Evolutionary conservation across 176 grass and related monocot species (phyloP), one percentile per base, ranked within the genome.

Genomic region (Tuctoria greenei): DNA sequence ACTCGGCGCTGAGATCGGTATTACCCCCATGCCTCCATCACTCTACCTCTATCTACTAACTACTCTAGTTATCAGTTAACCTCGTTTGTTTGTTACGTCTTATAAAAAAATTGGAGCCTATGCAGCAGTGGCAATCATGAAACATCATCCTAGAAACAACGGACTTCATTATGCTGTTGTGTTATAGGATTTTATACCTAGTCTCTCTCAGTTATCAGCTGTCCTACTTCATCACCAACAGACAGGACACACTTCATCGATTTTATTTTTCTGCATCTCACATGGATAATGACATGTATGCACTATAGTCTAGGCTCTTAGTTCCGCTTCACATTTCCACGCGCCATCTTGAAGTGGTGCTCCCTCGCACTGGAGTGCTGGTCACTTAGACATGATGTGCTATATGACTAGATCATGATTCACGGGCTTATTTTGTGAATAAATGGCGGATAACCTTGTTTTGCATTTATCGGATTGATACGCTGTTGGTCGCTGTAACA

Each of bases 1-100:
- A 61, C 85, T 96, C 12, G 93, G 93, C 0, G 85, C 80, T 0
- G 93, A 93, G 90, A 96, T 93, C 40, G 90, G 92, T 96, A 77
- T 21, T 21, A 64, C 28, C 8, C 10, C 2, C 7, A n/a, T 15
- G 10, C 64, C 8, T 8, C 5, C 5, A 18, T 69, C 68, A 37
- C 10, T 63, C 1, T 66, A 20, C 0, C 4, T 28, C 11, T 28
- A 20, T n/a, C n/a, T n/a, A n/a, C n/a, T n/a, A n/a, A n/a, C 8
- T 64, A 37, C 61, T 23, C 0, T 57, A 64, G 17, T 64, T 36
- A 31, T 3, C 31, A 37, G 7, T 36, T 63, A 1, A 12, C 23
- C 5, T 26, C 51, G 20, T 39, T 25, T 39, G 10, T 8, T 25
- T 12, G 6, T 4, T 56, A 23, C 0, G 2, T 50, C 31, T 31